phyloP scores from a whole-genome alignment of 768 basidiomycete species.

The Suillus alpinus region DNA sequence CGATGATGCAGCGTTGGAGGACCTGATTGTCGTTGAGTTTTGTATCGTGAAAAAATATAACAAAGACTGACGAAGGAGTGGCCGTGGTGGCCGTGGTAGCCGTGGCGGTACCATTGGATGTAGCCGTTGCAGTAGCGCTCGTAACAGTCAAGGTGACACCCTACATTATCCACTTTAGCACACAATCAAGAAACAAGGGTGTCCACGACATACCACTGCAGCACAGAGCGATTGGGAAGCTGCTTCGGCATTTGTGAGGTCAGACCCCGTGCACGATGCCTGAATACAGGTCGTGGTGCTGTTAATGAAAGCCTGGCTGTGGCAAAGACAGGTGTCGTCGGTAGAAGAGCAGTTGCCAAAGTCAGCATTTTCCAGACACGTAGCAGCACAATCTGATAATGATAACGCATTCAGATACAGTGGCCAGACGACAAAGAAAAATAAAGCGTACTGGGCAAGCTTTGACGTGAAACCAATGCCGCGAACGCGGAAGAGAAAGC shows the following conservation, averaged over 20 bases:
- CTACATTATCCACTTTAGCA: slow-evolving; percentile 28
- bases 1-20: slow-evolving; percentile 5
- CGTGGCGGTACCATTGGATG: slow-evolving; percentile 13
- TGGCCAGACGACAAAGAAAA: slow-evolving; percentile 1
- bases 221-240: slow-evolving; percentile 44
- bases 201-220: slow-evolving; percentile 43
- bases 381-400: slow-evolving; percentile 45
- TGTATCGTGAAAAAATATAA: too few relatives aligned
- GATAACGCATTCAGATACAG: neutral
- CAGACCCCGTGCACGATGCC: slow-evolving; percentile 42
- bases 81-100: slow-evolving; percentile 6
- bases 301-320: slow-evolving; percentile 41
- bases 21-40: neutral
- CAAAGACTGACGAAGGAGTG: slow-evolving; percentile 11
- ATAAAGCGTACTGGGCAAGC: slow-evolving; percentile 20
- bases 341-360: slow-evolving; percentile 41
- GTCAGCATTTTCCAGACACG: slow-evolving; percentile 47
- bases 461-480: slow-evolving; percentile 18
- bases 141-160: slow-evolving; percentile 49
- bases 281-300: slow-evolving; percentile 49
- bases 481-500: slow-evolving; percentile 16
- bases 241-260: slow-evolving; percentile 42
- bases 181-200: neutral
- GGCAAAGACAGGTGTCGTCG: slow-evolving; percentile 64
- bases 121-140: slow-evolving; percentile 22